phyloP scores from a whole-genome alignment of 257 asterid genomes.

The Orobanche coerulescens region DNA sequence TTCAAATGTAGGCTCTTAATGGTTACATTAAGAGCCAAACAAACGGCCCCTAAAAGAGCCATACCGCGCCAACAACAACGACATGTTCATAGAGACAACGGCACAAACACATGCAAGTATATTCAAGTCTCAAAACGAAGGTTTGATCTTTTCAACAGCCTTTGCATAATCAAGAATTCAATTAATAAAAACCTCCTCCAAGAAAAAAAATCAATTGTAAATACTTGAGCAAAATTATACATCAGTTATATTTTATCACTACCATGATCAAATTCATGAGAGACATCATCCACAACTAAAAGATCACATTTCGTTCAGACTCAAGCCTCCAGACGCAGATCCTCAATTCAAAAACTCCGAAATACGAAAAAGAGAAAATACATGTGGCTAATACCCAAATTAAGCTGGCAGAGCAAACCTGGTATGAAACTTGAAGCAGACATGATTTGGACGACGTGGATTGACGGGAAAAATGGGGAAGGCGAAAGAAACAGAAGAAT shows the following conservation, averaged over 20 bases:
- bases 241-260: neutral
- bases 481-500: slow-evolving; percentile 18
- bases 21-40: too few relatives aligned
- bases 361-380: neutral
- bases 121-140: neutral
- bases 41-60: neutral
- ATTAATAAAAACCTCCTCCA: too few relatives aligned
- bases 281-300: neutral
- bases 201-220: too few relatives aligned
- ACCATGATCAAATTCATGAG: slow-evolving; percentile 10
- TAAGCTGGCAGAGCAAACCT: slow-evolving; percentile 30
- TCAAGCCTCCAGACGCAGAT: neutral
- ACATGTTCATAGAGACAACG: slow-evolving; percentile 20
- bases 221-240: neutral
- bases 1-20: too few relatives aligned
- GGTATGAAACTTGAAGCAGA: slow-evolving; percentile 28
- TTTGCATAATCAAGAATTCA: neutral
- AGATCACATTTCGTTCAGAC: neutral
- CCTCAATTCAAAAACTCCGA: neutral
- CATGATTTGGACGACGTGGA: slow-evolving; percentile 20
- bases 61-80: neutral
- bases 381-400: too few relatives aligned
- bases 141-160: neutral
- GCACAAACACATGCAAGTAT: slow-evolving; percentile 26
- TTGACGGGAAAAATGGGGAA: slow-evolving; percentile 3